Percentiles rank a stretch among this genome's conserved stretches.
Conservation (phyloP, 768 basidiomycete species). For the Cystofilobasidium macerans region DNA sequence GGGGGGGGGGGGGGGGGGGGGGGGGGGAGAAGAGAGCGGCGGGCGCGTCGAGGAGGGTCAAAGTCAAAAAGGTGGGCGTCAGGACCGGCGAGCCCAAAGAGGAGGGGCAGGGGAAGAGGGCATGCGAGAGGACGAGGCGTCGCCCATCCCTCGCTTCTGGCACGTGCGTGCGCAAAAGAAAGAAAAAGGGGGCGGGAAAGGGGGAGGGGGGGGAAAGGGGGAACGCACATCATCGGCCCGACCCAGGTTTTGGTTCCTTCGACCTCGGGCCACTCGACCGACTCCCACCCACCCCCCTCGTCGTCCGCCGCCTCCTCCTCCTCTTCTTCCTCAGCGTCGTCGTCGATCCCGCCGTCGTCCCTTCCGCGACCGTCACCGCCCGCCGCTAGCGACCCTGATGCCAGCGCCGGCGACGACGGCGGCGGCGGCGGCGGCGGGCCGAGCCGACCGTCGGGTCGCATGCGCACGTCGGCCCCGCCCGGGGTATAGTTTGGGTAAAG, state of each 20-base stretch:
- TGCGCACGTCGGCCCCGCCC: slow-evolving; percentile 15
- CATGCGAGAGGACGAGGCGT: neutral
- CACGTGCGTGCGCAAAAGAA: neutral
- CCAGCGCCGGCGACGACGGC: too few species aligned
- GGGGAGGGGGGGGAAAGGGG: neutral
- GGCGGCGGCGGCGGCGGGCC: too few species aligned
- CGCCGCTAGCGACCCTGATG: too few species aligned
- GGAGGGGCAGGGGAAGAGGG: slow-evolving; percentile 6
- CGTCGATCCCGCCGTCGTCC: too few species aligned
- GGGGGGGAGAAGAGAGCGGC: neutral
- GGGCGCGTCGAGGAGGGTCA: neutral
- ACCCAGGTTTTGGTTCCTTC: slow-evolving; percentile 9
- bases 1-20: neutral
- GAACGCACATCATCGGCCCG: slow-evolving; percentile 24
- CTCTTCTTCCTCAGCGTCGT: neutral
- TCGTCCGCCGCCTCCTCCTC: neutral
- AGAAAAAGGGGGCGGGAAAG: neutral
- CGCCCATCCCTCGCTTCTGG: neutral
- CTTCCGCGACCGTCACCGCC: too few species aligned
- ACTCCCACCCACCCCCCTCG: neutral
- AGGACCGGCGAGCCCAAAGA: too few species aligned
- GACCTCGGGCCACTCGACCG: slow-evolving; percentile 17
- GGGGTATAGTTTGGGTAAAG: slow-evolving; percentile 21
- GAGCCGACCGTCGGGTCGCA: neutral
- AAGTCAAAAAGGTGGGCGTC: too few species aligned